Evolutionary conservation across 352 stramenopile genomes (phyloP), one percentile per base, ranked within the genome.

Genomic region (Globisporangium cylindrosporum): DNA sequence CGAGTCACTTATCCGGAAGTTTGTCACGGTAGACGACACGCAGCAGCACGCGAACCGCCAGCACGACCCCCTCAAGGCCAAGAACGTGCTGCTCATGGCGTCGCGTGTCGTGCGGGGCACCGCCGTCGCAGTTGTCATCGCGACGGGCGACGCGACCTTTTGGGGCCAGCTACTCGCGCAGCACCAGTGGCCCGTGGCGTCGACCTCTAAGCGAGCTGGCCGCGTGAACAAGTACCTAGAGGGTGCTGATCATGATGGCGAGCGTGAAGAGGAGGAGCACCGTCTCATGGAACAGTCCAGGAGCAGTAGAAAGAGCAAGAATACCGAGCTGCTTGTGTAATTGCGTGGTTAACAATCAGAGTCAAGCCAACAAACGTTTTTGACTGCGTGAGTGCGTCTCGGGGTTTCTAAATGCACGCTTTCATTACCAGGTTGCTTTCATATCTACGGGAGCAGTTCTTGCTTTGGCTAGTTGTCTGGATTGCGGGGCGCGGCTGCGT

Each of bases 21-120:
- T 69, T 6, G 71, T 90, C 34, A 73, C 66, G 14, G 72, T 66
- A 0, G 51, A 24, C n/a, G 70, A 70, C 32, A 0, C 7, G 4
- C 14, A 29, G 15, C 25, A 59, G 2, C 18, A 34, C 27, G 25
- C 18, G 14, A 67, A 75, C 27, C 43, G 57, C 41, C n/a, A 41
- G 7, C 22, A 25, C 18, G 64, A 59, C 18, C 57, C 66, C 12
- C 62, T 94, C 3, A 69, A 54, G 20, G 90, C 81, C 59, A 61
- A 72, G 12, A 95, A 95, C 70, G 83, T 92, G 57, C 61, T 95
- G 64, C 79, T 86, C 9, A 93, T 93, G 87, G 75, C 84, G 46
- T 82, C 82, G 8, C 70, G 57, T 25, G 54, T 95, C 22, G 48
- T 88, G 51, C 74, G 81, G 55, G 87, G 87, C 1, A 75, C 55